These are phyloP conservation scores for Pneumocystis jirovecii DNA, from an alignment of 1,139 yeast species.

Conservation along the genomic window DNA sequence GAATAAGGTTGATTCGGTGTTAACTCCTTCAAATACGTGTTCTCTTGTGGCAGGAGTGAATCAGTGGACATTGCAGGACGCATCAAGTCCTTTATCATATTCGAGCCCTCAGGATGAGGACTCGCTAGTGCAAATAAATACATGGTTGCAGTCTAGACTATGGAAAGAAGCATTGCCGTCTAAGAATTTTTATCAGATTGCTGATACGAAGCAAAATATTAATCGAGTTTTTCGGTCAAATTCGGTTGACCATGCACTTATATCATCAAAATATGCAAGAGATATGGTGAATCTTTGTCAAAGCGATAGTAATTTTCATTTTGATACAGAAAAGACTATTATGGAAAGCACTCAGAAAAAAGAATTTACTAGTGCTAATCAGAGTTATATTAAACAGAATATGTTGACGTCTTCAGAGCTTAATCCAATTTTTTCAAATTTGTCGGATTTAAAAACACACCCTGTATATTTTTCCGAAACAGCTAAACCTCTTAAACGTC, in stretches of 20 bases:
- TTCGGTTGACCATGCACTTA: background rate
- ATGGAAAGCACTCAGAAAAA: background rate
- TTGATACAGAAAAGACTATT: background rate
- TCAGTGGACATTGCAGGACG: background rate
- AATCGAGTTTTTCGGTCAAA: background rate
- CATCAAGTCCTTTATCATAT: background rate
- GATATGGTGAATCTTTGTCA: background rate
- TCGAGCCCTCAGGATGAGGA: background rate
- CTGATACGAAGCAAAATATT: background rate
- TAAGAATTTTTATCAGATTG: background rate
- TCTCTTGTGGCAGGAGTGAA: background rate
- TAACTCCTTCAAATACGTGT: background rate
- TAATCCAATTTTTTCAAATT: no score
- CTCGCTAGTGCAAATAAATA: background rate
- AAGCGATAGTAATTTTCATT: background rate
- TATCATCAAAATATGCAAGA: background rate
- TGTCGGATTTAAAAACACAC: background rate
- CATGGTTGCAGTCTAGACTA: background rate
- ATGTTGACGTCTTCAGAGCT: no score
- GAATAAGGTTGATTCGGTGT: background rate
- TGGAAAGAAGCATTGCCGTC: background rate
- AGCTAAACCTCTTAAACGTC: background rate
- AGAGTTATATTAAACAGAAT: background rate
- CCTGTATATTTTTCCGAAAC: background rate
- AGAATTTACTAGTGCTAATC: background rate